phyloP scores from a whole-genome alignment of 495 filamentous ascomycete species.

The Aspergillus olivimuriae region DNA sequence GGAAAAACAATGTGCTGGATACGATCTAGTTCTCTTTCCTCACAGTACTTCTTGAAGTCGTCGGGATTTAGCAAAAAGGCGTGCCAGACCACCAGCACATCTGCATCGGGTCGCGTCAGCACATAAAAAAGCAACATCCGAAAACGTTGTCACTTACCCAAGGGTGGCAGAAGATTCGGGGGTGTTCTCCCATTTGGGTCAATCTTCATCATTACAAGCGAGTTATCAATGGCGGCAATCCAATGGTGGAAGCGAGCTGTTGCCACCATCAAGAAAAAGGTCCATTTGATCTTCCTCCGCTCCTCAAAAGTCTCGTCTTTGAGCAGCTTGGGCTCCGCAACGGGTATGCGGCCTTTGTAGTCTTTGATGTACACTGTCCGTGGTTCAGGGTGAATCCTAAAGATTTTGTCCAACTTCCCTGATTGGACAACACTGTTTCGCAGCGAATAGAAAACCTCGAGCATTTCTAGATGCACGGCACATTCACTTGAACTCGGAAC shows the following conservation, averaged over 20 bases:
- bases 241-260: slow-evolving; percentile 14
- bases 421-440: slow-evolving; percentile 8
- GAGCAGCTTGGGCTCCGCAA: neutral
- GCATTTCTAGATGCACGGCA: slow-evolving; percentile 29
- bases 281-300: slow-evolving; percentile 14
- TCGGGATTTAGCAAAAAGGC: slow-evolving; percentile 16
- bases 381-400: slow-evolving; percentile 1
- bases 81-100: slow-evolving; percentile 22
- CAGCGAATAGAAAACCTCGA: slow-evolving; percentile 23
- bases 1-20: slow-evolving; percentile 11
- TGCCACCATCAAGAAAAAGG: slow-evolving; percentile 13
- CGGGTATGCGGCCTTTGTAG: neutral
- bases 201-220: too few relatives aligned
- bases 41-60: slow-evolving; percentile 10
- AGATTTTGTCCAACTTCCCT: slow-evolving; percentile 1
- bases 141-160: slow-evolving; percentile 3
- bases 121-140: neutral
- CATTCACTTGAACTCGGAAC: slow-evolving; percentile 21
- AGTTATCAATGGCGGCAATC: slow-evolving; percentile 9
- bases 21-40: neutral
- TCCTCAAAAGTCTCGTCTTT: slow-evolving; percentile 9
- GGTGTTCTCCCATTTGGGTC: too few relatives aligned
- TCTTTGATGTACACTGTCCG: slow-evolving; percentile 7
- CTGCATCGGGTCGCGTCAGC: slow-evolving; percentile 7
- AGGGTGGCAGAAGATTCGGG: slow-evolving; percentile 7